Evolutionary conservation across 257 asterid genomes (phyloP).

Genomic region (Solanum piurae): DNA sequence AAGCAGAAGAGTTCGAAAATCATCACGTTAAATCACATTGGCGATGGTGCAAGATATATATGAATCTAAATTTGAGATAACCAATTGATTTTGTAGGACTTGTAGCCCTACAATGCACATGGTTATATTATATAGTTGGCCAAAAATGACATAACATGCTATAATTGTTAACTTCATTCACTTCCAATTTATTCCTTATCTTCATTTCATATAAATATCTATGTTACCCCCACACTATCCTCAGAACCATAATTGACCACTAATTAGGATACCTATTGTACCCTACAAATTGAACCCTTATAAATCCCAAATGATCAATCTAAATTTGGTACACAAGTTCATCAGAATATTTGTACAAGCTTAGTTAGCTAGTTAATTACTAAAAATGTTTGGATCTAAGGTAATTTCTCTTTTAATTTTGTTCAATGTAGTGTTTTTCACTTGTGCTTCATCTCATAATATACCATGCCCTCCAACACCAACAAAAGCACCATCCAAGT

Average conservation of each 20-base stretch:
- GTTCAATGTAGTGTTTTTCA: slow-evolving; percentile 29
- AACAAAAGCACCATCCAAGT: slow-evolving; percentile 27
- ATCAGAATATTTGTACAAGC: neutral
- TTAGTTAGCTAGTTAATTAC: neutral
- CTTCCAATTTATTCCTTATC: neutral
- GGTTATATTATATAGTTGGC: neutral
- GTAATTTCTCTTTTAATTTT: slow-evolving; percentile 19
- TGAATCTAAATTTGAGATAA: neutral
- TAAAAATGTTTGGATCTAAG: slow-evolving; percentile 29
- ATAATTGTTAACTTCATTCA: neutral
- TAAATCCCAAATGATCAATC: neutral
- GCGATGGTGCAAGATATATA: neutral
- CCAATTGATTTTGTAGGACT: neutral
- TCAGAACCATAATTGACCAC: neutral
- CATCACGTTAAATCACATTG: neutral
- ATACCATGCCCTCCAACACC: slow-evolving; percentile 54
- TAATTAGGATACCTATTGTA: neutral
- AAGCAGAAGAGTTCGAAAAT: neutral
- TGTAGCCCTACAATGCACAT: neutral
- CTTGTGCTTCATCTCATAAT: slow-evolving; percentile 31
- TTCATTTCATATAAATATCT: neutral
- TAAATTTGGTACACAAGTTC: neutral
- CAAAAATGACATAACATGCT: neutral
- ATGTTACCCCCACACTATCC: neutral
- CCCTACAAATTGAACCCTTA: neutral